Base-by-base conservation (phyloP, 768 basidiomycete species). In the Macrolepiota albuminosa region DNA sequence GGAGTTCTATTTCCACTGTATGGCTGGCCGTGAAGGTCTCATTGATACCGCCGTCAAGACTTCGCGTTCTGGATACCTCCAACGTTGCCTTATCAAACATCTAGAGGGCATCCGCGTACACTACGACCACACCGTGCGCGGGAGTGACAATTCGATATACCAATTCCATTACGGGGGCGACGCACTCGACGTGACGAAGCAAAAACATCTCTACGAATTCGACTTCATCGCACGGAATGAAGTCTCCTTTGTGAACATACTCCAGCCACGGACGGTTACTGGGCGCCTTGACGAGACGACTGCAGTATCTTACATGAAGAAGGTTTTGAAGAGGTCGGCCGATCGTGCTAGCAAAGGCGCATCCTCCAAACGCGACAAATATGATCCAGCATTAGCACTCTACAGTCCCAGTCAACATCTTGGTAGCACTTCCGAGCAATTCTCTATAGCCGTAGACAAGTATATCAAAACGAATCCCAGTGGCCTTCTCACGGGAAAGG, bases 1-100 rank as follows among this genome's bases (percentile, higher is more conserved):
- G 71, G 97, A 99, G 72, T 99, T 98, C 76, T 99, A 97, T 78
- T 99, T 99, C 82, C 97, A 99, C 76, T 98, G 97, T 71, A 99
- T 99, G 97, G 97, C 97, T 59, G 97, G 97, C 55, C 86, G 97
- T 66, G 97, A 99, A 78, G 97, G 97, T 69, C 83, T 99, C 42
- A 99, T 99, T 68, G 97, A 99, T 69, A 99, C 97, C 6, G 97
- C 97, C 40, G 96, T 99, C 71, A 99, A 99, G 78, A 99, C 97
- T 4, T 93, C 91, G 63, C 94, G 97, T 57, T 98, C 97, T 4
- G 97, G 97, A 21, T 99, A 99, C 73, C 84, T 99, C 21, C 97
- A 99, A 72, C 86, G 97, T 50, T 98, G 97, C 76, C 79, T 99
- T 65, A 95, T 99, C 80, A 99, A 99, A 73, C 97, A 99, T 72